Percentiles rank a stretch among this genome's conserved stretches.
These are phyloP conservation scores for Penicillium sp. DNA, from an alignment of 2,329 filamentous ascomycete species.

Conservation along the genomic window DNA sequence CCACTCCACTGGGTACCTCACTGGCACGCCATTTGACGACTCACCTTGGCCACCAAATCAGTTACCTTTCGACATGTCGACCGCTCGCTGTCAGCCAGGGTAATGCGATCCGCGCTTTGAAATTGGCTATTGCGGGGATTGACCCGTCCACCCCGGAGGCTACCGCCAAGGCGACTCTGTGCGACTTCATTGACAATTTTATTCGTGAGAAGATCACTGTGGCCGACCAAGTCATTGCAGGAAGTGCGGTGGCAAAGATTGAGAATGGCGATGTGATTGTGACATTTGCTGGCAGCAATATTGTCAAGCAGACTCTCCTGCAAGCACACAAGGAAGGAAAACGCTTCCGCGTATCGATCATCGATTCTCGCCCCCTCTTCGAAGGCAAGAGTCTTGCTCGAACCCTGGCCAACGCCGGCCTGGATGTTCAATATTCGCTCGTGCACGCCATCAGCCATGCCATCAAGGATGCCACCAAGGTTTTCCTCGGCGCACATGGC, in stretches of 20 bases:
- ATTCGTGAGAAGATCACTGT: slow-evolving; percentile 87
- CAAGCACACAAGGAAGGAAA: slow-evolving; percentile 72
- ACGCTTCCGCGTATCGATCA: slow-evolving; percentile 79
- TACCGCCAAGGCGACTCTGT: slow-evolving; percentile 78
- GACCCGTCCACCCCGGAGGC: slow-evolving; percentile 83
- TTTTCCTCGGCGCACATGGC: slow-evolving; percentile 85
- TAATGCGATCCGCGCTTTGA: slow-evolving; percentile 93
- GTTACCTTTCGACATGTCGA: slow-evolving; percentile 90
- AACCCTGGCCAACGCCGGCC: slow-evolving; percentile 68
- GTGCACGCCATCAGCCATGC: slow-evolving; percentile 77
- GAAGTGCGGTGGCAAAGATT: slow-evolving; percentile 75
- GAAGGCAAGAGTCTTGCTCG: slow-evolving; percentile 75
- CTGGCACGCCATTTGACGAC: slow-evolving; percentile 89
- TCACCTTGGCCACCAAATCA: slow-evolving; percentile 93
- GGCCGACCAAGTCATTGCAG: slow-evolving; percentile 83
- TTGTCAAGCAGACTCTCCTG: slow-evolving; percentile 82
- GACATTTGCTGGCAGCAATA: slow-evolving; percentile 82
- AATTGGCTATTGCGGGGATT: slow-evolving; percentile 87
- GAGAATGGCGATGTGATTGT: slow-evolving; percentile 79
- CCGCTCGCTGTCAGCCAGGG: slow-evolving; percentile 97
- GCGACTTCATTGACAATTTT: slow-evolving; percentile 83
- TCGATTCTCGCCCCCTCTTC: slow-evolving; percentile 75
- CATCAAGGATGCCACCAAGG: slow-evolving; percentile 71
- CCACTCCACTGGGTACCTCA: slow-evolving; percentile 80
- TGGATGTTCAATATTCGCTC: slow-evolving; percentile 80